Evolutionary conservation across 139 green algal species (phyloP).

Genomic region (Chlorella sp.): DNA sequence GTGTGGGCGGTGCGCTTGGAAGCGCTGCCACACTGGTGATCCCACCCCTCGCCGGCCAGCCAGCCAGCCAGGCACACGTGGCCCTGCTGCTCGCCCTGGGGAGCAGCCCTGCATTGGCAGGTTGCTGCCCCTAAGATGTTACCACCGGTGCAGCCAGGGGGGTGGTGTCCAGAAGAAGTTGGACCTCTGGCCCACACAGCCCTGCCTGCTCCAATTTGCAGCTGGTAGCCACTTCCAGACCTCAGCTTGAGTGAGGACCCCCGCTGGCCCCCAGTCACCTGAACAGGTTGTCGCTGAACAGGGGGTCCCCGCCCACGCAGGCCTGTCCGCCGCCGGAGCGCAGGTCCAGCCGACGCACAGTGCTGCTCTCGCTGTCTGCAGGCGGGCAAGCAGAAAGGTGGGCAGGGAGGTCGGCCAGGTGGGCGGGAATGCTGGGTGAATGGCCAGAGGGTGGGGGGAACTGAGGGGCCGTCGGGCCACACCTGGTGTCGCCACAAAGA

Average conservation of each 20-base stretch:
- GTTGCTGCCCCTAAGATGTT: too few species aligned
- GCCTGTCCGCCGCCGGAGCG: constrained; percentile 50
- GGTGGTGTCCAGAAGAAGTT: too few species aligned
- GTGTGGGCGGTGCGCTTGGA: neutral
- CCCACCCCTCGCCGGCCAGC: too few species aligned
- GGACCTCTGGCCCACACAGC: too few species aligned
- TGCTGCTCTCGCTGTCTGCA: constrained; percentile 79
- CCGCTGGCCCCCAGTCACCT: neutral
- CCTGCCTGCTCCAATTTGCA: too few species aligned
- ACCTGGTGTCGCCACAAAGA: too few species aligned
- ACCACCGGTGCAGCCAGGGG: too few species aligned
- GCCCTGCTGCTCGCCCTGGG: neutral
- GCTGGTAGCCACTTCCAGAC: too few species aligned
- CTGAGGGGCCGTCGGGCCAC: neutral
- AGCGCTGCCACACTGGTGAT: too few species aligned
- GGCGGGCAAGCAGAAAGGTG: neutral
- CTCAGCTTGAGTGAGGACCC: too few species aligned
- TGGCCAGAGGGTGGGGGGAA: neutral
- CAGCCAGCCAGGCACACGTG: too few species aligned
- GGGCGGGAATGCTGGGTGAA: neutral
- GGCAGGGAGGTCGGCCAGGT: neutral
- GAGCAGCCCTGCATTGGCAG: too few species aligned
- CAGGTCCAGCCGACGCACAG: constrained; percentile 67
- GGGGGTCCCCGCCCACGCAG: constrained; percentile 72
- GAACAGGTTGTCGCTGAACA: constrained; percentile 88